These are phyloP conservation scores for Platanus orientalis DNA, from an alignment of 164 flowering plant species.

Conservation along the genomic window DNA sequence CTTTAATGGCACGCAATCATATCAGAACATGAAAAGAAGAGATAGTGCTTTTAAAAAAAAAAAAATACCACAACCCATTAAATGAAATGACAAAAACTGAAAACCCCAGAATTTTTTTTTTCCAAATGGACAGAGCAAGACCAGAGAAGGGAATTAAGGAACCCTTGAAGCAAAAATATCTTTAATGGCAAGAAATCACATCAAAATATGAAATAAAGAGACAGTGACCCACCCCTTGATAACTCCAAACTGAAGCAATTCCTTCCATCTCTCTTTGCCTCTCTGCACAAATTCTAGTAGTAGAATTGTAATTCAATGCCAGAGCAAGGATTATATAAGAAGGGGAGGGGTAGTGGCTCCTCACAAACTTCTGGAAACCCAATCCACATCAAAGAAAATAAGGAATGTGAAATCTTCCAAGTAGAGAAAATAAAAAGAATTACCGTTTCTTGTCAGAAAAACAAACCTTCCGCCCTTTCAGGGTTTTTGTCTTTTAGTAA, in stretches of 20 bases:
- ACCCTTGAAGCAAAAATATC: neutral
- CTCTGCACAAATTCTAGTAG: no score
- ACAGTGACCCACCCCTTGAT: conserved; percentile 4
- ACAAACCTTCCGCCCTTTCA: conserved; percentile 4
- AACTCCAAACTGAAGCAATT: conserved; percentile 9
- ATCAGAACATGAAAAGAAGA: no score
- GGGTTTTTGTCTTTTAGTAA: conserved; percentile 1
- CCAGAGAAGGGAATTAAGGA: no score
- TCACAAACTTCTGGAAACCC: conserved; percentile 7
- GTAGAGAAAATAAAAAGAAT: neutral
- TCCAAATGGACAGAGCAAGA: no score
- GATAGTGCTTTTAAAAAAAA: no score
- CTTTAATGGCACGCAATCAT: no score
- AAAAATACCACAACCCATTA: no score
- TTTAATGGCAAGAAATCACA: neutral
- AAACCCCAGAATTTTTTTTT: no score
- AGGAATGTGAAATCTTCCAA: neutral
- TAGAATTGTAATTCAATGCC: no score
- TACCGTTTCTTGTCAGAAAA: conserved; percentile 3
- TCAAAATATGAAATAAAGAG: no score
- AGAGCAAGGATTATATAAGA: neutral
- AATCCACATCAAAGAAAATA: conserved; percentile 9
- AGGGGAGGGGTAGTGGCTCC: neutral
- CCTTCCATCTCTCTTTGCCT: conserved; percentile 1
- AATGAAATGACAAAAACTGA: no score